These are phyloP conservation scores for Hansenula lynferdii DNA, from an alignment of 1,139 yeast genomes.

Conservation along the genomic window DNA sequence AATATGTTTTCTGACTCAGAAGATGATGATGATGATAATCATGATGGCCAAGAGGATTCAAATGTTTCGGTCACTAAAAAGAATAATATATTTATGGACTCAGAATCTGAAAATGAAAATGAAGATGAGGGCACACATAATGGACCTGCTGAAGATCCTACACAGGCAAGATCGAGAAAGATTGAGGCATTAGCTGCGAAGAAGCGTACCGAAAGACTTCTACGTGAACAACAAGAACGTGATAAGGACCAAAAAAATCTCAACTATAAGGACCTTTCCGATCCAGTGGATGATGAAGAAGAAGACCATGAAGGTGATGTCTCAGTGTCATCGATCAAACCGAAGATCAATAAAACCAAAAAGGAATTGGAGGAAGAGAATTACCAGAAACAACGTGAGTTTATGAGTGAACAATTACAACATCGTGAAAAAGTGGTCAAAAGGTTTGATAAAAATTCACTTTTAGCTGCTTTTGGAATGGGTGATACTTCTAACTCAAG, in stretches of 20 bases:
- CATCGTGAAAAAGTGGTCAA: slow-evolving; percentile 12
- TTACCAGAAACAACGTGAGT: slow-evolving; percentile 6
- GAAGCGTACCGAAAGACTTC: slow-evolving; percentile 17
- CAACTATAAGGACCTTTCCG: not conserved
- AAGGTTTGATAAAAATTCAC: slow-evolving; percentile 11
- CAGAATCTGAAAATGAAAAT: slow-evolving; percentile 1
- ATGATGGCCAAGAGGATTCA: not conserved
- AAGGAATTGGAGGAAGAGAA: slow-evolving; percentile 15
- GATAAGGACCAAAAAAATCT: slow-evolving; percentile 14
- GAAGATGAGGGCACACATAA: slow-evolving; percentile 6
- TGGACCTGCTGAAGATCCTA: not conserved
- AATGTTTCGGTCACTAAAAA: slow-evolving; percentile 3
- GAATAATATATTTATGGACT: slow-evolving; percentile 10
- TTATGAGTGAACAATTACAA: slow-evolving; percentile 5
- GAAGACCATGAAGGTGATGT: slow-evolving; percentile 9
- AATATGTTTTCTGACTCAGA: not conserved
- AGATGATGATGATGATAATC: not conserved
- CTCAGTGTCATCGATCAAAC: slow-evolving; percentile 5
- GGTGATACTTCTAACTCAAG: not conserved
- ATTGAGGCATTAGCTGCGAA: slow-evolving; percentile 18
- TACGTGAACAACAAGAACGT: slow-evolving; percentile 15
- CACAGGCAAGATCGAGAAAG: slow-evolving; percentile 8
- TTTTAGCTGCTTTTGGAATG: slow-evolving; percentile 14
- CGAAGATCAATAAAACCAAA: slow-evolving; percentile 1
- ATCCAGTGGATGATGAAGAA: slow-evolving; percentile 4